Conservation (phyloP, 495 filamentous ascomycete genomes). For the Cairneyella variabilis region DNA sequence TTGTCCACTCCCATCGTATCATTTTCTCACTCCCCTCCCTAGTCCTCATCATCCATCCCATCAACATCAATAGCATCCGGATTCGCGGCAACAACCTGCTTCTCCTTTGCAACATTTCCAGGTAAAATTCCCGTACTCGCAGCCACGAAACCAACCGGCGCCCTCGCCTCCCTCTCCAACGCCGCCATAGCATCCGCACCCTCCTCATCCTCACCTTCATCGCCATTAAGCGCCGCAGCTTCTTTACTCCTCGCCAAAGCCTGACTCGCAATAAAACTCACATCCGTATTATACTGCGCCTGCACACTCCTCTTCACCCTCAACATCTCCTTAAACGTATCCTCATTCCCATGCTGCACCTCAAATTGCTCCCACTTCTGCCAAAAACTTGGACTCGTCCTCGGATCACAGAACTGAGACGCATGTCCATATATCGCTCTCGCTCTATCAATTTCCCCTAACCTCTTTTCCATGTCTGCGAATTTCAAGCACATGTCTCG, state of each 20-base stretch:
- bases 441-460: conserved; percentile 95
- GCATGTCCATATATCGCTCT: conserved; percentile 94
- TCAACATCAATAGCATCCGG: conserved; percentile 90
- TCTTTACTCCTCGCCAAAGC: conserved; percentile 79
- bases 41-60: conserved; percentile 32
- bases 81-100: conserved; percentile 54
- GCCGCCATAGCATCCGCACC: conserved; percentile 89
- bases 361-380: conserved; percentile 96
- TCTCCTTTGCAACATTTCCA: conserved; percentile 49
- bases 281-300: conserved; percentile 97
- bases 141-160: conserved; percentile 88
- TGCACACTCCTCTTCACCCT: conserved; percentile 96
- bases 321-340: conserved; percentile 99
- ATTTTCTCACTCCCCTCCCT: conserved; percentile 1
- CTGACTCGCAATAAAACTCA: conserved; percentile 97
- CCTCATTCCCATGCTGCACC: conserved; percentile 95
- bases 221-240: conserved; percentile 45
- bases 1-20: too few species aligned
- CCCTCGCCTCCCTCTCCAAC: conserved; percentile 82
- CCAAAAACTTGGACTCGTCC: conserved; percentile 89
- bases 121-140: conserved; percentile 76
- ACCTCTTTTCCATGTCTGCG: conserved; percentile 94
- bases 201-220: conserved; percentile 35
- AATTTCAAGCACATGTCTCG: conserved; percentile 99
- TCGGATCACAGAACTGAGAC: conserved; percentile 94